phyloP scores from a whole-genome alignment of 352 stramenopile genomes.

The Aphanomyces stellatus region DNA sequence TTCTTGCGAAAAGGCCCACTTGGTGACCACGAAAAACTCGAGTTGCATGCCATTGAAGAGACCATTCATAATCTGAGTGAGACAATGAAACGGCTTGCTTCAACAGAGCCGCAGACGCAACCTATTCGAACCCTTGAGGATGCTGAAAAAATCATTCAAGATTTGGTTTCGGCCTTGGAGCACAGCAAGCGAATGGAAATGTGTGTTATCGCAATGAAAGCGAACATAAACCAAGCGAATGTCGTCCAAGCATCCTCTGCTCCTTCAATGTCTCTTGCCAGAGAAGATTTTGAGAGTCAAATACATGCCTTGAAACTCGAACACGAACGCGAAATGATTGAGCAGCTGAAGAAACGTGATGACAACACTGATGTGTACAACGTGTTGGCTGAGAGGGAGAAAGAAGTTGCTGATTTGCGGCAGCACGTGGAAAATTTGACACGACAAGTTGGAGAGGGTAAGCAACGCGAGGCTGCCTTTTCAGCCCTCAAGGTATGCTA shows the following conservation, averaged over 20 bases:
- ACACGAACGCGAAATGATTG: constrained; percentile 31
- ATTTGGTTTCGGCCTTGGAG: constrained; percentile 5
- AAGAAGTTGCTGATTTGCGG: background rate
- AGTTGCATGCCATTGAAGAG: constrained; percentile 1
- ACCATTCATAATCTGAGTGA: constrained; percentile 1
- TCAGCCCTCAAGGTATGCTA: constrained; percentile 41
- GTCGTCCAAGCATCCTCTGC: background rate
- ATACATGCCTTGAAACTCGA: constrained; percentile 18
- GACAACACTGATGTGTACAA: constrained; percentile 18
- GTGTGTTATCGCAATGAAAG: background rate
- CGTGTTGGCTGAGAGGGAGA: background rate
- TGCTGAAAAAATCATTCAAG: background rate
- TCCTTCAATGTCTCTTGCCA: background rate
- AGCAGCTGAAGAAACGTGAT: constrained; percentile 29
- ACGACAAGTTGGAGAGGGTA: constrained; percentile 29
- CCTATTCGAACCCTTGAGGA: constrained; percentile 4
- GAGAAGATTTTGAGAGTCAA: constrained; percentile 10
- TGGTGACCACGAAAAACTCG: background rate
- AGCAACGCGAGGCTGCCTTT: constrained; percentile 56
- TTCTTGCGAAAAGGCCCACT: background rate
- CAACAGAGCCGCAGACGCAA: background rate
- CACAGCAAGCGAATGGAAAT: constrained; percentile 16
- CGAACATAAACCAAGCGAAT: background rate
- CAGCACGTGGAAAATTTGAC: constrained; percentile 30
- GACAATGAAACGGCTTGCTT: background rate